Evolutionary conservation across 2,329 filamentous ascomycete species (phyloP).

Genomic region (Dryadomyces sulphureus): DNA sequence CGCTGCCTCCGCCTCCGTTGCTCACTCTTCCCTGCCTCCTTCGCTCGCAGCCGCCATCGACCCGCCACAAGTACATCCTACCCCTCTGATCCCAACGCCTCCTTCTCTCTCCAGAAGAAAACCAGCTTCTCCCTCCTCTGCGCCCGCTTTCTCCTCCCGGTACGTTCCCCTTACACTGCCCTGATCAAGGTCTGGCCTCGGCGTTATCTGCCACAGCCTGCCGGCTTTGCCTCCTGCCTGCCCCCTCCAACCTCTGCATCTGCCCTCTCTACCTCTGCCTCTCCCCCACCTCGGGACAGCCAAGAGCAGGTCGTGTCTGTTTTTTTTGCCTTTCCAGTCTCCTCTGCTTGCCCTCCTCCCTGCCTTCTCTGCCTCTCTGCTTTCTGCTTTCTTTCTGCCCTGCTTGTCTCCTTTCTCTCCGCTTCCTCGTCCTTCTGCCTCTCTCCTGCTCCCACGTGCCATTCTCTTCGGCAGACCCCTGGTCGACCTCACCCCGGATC

Average conservation of each 20-base stretch:
- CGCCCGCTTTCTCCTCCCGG: background rate
- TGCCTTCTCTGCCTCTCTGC: too few relatives aligned
- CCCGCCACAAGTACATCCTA: background rate
- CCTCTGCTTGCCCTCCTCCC: too few relatives aligned
- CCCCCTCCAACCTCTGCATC: too few relatives aligned
- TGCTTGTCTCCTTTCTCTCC: background rate
- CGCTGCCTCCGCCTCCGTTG: conserved; percentile 4
- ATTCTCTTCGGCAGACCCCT: too few relatives aligned
- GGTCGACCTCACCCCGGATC: too few relatives aligned
- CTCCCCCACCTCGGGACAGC: too few relatives aligned
- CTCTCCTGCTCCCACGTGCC: background rate
- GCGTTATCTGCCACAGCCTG: too few relatives aligned
- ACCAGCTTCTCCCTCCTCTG: background rate
- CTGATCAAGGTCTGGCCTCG: background rate
- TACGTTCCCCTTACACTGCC: background rate
- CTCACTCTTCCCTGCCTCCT: background rate
- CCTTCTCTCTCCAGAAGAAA: background rate
- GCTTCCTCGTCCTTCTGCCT: background rate
- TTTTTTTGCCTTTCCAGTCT: too few relatives aligned
- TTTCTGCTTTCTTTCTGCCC: background rate
- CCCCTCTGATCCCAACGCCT: background rate
- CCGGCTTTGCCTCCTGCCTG: too few relatives aligned
- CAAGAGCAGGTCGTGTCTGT: too few relatives aligned
- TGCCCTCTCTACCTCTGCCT: too few relatives aligned
- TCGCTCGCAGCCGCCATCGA: background rate